Evolutionary conservation across 768 basidiomycete species (phyloP).

Genomic region (Tulasnella sp.): DNA sequence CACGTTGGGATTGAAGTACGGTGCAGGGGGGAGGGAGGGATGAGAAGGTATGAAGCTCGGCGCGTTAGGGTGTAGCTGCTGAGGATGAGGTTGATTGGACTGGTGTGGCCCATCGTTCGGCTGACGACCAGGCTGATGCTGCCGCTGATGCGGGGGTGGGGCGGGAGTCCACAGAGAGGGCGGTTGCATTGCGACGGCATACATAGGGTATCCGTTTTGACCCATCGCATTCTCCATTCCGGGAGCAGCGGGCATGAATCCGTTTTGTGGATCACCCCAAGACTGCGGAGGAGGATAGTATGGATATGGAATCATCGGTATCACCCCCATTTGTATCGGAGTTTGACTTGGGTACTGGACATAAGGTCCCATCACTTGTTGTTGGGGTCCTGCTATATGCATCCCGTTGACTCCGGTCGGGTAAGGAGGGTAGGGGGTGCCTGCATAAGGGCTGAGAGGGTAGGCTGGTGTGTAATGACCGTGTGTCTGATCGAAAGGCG

Average conservation of each 20-base stretch:
- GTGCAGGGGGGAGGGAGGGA: not conserved
- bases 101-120: not conserved
- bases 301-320: conserved; percentile 19
- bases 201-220: not conserved
- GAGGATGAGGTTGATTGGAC: conserved; percentile 12
- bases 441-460: not conserved
- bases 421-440: not conserved
- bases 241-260: conserved; percentile 20
- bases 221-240: too few relatives aligned
- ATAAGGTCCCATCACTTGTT: conserved; percentile 10
- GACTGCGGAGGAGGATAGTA: conserved; percentile 25
- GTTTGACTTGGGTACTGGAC: conserved; percentile 18
- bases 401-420: not conserved
- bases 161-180: conserved; percentile 16
- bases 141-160: conserved; percentile 11
- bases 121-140: not conserved
- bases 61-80: not conserved
- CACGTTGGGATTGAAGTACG: not conserved
- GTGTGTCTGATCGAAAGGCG: not conserved
- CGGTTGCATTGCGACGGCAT: conserved; percentile 17
- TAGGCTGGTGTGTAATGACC: not conserved
- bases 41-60: not conserved
- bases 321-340: not conserved
- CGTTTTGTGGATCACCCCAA: not conserved
- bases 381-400: too few relatives aligned